phyloP scores from a whole-genome alignment of 352 stramenopile genomes.

The Pythium pectinolyticum region DNA sequence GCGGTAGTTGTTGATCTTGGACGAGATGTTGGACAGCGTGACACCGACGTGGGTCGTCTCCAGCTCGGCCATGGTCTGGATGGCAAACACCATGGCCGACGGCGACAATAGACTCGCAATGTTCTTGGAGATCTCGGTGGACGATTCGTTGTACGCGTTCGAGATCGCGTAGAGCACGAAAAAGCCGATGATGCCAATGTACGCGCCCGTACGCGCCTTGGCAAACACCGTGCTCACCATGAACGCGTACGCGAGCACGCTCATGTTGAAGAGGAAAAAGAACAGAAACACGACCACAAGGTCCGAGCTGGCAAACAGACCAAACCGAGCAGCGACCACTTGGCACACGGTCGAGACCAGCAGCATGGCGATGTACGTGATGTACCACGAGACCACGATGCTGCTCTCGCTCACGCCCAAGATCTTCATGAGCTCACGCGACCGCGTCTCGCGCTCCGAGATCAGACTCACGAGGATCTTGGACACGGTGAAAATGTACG shows the following conservation, averaged over 20 bases:
- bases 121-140: constrained; percentile 35
- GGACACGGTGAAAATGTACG: constrained; percentile 69
- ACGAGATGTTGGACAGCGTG: constrained; percentile 41
- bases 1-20: constrained; percentile 49
- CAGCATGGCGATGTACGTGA: constrained; percentile 87
- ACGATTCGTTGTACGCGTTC: constrained; percentile 26
- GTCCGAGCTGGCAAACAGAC: constrained; percentile 32
- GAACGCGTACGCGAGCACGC: constrained; percentile 33
- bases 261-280: constrained; percentile 39
- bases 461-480: constrained; percentile 71
- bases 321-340: constrained; percentile 34
- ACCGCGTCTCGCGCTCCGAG: constrained; percentile 70
- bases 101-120: constrained; percentile 39
- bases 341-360: constrained; percentile 62
- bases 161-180: constrained; percentile 32
- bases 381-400: constrained; percentile 74
- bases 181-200: constrained; percentile 46
- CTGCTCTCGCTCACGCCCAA: constrained; percentile 83
- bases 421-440: constrained; percentile 80
- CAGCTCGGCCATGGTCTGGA: constrained; percentile 41
- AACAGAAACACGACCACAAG: constrained; percentile 33
- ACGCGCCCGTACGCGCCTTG: constrained; percentile 56
- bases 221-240: constrained; percentile 38
- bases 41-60: constrained; percentile 45
- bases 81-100: constrained; percentile 46